Conservation (phyloP, 2,329 filamentous ascomycete species). For the Aspergillus viridinutans region DNA sequence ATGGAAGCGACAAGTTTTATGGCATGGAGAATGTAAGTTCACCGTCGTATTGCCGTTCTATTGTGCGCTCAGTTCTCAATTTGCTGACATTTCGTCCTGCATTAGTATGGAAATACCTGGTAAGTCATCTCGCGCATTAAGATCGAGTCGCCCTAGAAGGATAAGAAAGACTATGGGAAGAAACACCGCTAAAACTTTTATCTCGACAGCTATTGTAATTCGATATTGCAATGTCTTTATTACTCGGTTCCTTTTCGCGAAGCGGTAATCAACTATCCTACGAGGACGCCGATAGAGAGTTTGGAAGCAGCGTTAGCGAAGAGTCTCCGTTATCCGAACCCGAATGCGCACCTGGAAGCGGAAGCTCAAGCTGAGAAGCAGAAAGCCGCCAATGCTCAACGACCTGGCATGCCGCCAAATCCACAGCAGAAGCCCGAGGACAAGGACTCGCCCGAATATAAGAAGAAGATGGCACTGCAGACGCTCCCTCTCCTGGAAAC, state of each 20-base stretch:
- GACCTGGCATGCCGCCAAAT: conserved; percentile 50
- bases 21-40: conserved; percentile 89
- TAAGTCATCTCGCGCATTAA: conserved; percentile 45
- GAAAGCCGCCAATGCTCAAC: conserved; percentile 38
- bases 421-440: conserved; percentile 73
- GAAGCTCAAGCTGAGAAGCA: conserved; percentile 45
- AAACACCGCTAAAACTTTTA: conserved; percentile 4
- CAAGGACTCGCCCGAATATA: conserved; percentile 93
- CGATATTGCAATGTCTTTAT: conserved; percentile 94
- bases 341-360: conserved; percentile 52
- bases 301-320: conserved; percentile 54
- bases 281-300: conserved; percentile 64
- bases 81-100: conserved; percentile 17
- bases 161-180: not conserved
- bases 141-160: not conserved
- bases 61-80: not conserved
- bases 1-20: conserved; percentile 97
- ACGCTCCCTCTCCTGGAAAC: conserved; percentile 84
- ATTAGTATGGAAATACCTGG: conserved; percentile 95
- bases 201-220: conserved; percentile 82
- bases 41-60: not conserved
- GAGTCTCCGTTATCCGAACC: conserved; percentile 57
- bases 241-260: conserved; percentile 93
- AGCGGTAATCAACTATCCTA: conserved; percentile 87
- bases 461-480: conserved; percentile 91